Base-by-base conservation (phyloP, 306 rosid genomes). In the Prunus persica region DNA sequence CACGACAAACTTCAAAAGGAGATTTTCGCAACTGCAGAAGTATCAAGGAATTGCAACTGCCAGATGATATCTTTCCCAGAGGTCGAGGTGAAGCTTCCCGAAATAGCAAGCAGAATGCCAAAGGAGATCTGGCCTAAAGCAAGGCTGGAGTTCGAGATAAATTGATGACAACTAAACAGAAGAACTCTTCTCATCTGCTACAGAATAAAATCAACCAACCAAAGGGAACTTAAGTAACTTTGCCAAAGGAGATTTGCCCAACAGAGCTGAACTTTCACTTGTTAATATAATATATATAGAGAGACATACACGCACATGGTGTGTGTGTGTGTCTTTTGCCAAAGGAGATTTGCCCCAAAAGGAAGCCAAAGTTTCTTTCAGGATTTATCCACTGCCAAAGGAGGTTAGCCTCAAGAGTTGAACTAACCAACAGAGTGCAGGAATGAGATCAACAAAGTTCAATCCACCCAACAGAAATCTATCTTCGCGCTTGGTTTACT, bases 181-280 rank as follows among this genome's bases (percentile, higher is more conserved):
- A 55, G 73, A 73, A 65, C 62, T 76, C 63, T 78, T 71, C 72
- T 49, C 78, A 81, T 22, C 67, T 65, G 69, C 85, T 28, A 30
- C 66, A 54, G 78, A 66, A 45, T 69, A 14, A 63, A 77, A 71
- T 79, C 79, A 88, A 81, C 84, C 62, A 80, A 87, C 84, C 84
- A 72, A 80, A 67, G 64, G 79, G 79, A 80, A 71, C 68, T 69
- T 79, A 63, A 41, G 87, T 78, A 49, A 83, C 76, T 76, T 83
- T 91, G 90, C 91, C 97, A 92, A 89, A 90, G 96, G 93, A 92
- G 96, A 92, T 88, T 88, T 89, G 88, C 96, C 93, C 96, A 62
- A 58, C 27, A 65, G 78, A 78, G 78, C 84, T 63, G 70, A 87
- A 55, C 71, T 86, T 76, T 84, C 80, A 87, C 71, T 65, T 58